Base-by-base conservation (phyloP, 768 basidiomycete species). In the Rhodotorula paludigena region DNA sequence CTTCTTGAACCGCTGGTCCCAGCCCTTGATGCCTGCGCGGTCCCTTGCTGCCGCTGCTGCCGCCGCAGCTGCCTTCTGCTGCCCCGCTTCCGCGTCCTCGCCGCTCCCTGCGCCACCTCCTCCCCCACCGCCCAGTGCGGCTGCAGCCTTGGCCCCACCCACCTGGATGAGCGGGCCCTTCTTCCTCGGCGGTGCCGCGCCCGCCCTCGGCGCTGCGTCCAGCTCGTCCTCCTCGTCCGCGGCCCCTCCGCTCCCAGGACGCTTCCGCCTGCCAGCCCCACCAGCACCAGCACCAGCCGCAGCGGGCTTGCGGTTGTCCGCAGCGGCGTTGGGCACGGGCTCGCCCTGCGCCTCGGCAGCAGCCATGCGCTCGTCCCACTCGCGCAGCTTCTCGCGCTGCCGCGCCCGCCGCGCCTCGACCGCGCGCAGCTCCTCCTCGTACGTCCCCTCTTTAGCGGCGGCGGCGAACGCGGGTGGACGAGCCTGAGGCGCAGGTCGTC, bases 1-100 rank as follows among this genome's bases (percentile, higher is more conserved):
- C 47, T 64, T 61, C 56, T 41, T 57, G 56, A 72, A 72, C 38
- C 71, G 44, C 56, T 67, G 63, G 47, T 63, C 63, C 71, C 71
- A 72, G 3, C 69, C 71, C 57, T 61, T 62, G 5, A 51, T 47
- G 18, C 47, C 44, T 42, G 49, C 61, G 10, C 49, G 55, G 39
- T 42, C 56, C 41, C 60, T 70, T 12, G 49, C 64, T 0, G 38
- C 63, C 55, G 25, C 48, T 5, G n/a, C n/a, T n/a, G 20, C 49
- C 39, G 51, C 44, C 33, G 54, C 49, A 11, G 23, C 41, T 32
- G 25, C 32, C 32, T 45, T 16, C 25, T 38, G 48, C 60, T 32
- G 33, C 33, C 38, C 25, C 15, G 5, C 53, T 16, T 18, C 33
- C 20, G 5, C 53, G 2, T 28, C 35, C 4, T 33, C 47, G 12